Evolutionary conservation across 208 protist species (phyloP), one percentile per base, ranked within the genome.

Genomic region (Acanthamoeba lenticulata): DNA sequence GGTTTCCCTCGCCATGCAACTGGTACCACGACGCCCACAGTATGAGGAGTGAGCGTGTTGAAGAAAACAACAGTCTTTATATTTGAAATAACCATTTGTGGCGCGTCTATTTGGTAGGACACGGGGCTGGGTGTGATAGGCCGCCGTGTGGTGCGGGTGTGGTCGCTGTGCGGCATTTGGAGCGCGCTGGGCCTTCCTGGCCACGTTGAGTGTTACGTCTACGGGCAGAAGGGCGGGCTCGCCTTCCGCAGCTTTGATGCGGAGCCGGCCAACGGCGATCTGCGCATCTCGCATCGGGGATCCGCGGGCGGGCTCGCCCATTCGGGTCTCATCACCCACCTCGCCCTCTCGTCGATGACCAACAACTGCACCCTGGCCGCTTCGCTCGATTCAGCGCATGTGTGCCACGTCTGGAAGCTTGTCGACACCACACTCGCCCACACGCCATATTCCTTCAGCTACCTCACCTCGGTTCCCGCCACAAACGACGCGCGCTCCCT

Each of bases 1-100:
- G 1, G 81, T 90, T 19, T 90, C 81, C 17, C 32, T 90, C 34
- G n/a, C 49, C 15, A 81, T 93, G 55, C 89, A 93, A 57, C 89
- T 93, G 21, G 89, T 93, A 13, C 52, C 34, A 44, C 1, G 9
- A 6, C 27, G 17, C 9, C 11, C 52, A 6, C 27, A 9, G 3
- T 21, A 3, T 60, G 9, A 4, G 3, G 17, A 5, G 5, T n/a
- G n/a, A n/a, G n/a, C n/a, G n/a, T n/a, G n/a, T n/a, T n/a, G n/a
- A n/a, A n/a, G n/a, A n/a, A n/a, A n/a, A n/a, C n/a, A n/a, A n/a
- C n/a, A n/a, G n/a, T 74, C 6, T 74, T 13, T 34, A 2, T 2
- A 7, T 3, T 38, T 74, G 9, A 3, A 24, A n/a, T n/a, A 38
- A 38, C 34, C 65, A 74, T 21, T 17, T 74, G 45, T 69, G 11